A percentile compares a stretch with the other conserved stretches of the same genome.
phyloP scores from a whole-genome alignment of 345 rosid species.

The Anacardium occidentale region DNA sequence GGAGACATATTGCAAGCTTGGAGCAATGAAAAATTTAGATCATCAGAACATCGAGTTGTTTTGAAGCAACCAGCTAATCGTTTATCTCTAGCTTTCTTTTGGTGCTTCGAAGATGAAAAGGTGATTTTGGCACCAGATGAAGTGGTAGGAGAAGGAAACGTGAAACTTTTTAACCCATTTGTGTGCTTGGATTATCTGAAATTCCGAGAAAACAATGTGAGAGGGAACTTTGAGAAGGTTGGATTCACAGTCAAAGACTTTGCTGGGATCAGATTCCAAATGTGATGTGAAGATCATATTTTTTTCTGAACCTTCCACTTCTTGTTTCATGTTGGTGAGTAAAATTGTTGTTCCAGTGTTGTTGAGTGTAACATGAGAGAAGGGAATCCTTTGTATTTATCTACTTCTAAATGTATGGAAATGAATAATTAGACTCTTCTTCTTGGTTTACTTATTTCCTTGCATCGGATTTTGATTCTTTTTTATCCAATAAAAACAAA shows the following conservation, averaged over 20 bases:
- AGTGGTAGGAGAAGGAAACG: constrained; percentile 19
- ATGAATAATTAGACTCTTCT: too few species aligned
- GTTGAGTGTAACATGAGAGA: constrained; percentile 1
- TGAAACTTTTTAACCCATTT: constrained; percentile 17
- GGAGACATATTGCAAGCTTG: constrained; percentile 32
- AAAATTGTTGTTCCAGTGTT: neutral
- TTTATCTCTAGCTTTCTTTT: constrained; percentile 27
- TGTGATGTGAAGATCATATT: neutral
- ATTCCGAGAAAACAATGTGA: constrained; percentile 22
- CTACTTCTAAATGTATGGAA: neutral
- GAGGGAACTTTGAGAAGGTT: constrained; percentile 27
- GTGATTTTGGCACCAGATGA: constrained; percentile 22
- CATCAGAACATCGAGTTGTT: constrained; percentile 30
- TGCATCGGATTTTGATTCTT: too few species aligned
- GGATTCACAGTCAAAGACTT: constrained; percentile 28
- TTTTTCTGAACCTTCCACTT: neutral
- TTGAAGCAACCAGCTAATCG: constrained; percentile 8
- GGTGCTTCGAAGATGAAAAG: constrained; percentile 32
- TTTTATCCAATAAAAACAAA: too few species aligned
- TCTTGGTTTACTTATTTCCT: too few species aligned
- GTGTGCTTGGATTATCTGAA: constrained; percentile 22
- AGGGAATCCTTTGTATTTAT: neutral
- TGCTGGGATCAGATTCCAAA: constrained; percentile 9
- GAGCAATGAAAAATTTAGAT: constrained; percentile 27
- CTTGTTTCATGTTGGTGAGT: constrained; percentile 1